These are phyloP conservation scores for Acrocalymma vagum DNA, from an alignment of 2,329 filamentous ascomycete genomes.

Conservation along the genomic window DNA sequence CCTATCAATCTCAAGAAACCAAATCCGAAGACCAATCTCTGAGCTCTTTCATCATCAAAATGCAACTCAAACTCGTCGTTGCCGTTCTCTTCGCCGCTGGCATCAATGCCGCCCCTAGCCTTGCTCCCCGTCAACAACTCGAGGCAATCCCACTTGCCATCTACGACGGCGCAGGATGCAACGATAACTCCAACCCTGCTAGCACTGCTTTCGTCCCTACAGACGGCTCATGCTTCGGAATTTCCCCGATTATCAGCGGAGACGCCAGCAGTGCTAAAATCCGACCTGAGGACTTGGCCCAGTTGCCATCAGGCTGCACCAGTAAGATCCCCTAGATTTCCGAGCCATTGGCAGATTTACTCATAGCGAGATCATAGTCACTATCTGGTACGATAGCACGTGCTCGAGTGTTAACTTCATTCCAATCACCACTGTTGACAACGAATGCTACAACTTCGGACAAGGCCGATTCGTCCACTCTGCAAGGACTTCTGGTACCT, in stretches of 20 bases:
- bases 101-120: conserved; percentile 19
- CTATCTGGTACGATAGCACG: conserved; percentile 9
- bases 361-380: conserved; percentile 4
- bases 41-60: conserved; percentile 10
- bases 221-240: conserved; percentile 20
- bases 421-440: conserved; percentile 5
- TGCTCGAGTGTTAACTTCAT: conserved; percentile 12
- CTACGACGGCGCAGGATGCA: conserved; percentile 20
- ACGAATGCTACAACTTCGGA: conserved; percentile 18
- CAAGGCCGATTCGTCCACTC: conserved; percentile 13
- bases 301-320: conserved; percentile 18
- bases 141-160: conserved; percentile 20
- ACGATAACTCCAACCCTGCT: conserved; percentile 11
- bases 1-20: no score
- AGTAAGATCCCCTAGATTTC: conserved; percentile 11
- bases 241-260: conserved; percentile 21
- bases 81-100: conserved; percentile 16
- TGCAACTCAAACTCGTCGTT: conserved; percentile 15
- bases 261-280: conserved; percentile 19
- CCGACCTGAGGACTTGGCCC: not conserved
- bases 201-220: conserved; percentile 21
- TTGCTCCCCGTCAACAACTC: conserved; percentile 11
- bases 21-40: no score
- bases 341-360: not conserved
- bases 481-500: conserved; percentile 21